Conservation (phyloP, 257 asterid genomes). For the Henckelia pumila region DNA sequence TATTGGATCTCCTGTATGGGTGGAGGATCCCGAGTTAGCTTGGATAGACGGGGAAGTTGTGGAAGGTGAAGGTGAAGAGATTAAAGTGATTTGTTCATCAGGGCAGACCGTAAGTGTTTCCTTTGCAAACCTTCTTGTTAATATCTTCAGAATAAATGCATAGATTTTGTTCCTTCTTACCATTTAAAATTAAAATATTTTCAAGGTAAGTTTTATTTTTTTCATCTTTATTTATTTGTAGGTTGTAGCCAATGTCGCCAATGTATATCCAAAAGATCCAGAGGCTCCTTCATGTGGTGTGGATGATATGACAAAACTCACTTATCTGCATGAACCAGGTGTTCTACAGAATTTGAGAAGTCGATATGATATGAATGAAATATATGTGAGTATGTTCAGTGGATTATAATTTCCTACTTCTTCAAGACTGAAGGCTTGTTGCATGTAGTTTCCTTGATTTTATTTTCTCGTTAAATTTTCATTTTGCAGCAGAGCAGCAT, state of each 20-base stretch:
- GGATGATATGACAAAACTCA: conserved; percentile 93
- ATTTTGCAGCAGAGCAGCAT: not conserved
- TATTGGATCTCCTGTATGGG: conserved; percentile 94
- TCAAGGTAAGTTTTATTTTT: conserved; percentile 2
- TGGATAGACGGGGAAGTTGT: conserved; percentile 85
- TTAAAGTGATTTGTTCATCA: conserved; percentile 60
- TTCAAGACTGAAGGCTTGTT: conserved; percentile 3
- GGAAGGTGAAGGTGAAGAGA: conserved; percentile 62
- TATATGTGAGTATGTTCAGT: conserved; percentile 57
- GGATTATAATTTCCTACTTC: conserved; percentile 5
- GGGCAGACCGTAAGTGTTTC: conserved; percentile 65
- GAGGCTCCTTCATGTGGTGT: conserved; percentile 73
- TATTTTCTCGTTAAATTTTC: not conserved
- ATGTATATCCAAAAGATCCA: conserved; percentile 61
- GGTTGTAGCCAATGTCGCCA: conserved; percentile 53
- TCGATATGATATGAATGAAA: conserved; percentile 71
- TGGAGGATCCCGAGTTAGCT: conserved; percentile 83
- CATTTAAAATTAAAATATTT: no score
- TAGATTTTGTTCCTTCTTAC: not conserved
- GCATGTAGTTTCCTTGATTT: conserved; percentile 15
- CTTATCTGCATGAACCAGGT: conserved; percentile 93
- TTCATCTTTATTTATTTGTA: conserved; percentile 30
- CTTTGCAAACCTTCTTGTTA: not conserved
- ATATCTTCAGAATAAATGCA: not conserved
- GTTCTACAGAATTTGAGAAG: conserved; percentile 68